Percentiles rank a stretch among this genome's conserved stretches.
phyloP scores from a whole-genome alignment of 1,139 yeast species.

The Nematodospora anomalae region DNA sequence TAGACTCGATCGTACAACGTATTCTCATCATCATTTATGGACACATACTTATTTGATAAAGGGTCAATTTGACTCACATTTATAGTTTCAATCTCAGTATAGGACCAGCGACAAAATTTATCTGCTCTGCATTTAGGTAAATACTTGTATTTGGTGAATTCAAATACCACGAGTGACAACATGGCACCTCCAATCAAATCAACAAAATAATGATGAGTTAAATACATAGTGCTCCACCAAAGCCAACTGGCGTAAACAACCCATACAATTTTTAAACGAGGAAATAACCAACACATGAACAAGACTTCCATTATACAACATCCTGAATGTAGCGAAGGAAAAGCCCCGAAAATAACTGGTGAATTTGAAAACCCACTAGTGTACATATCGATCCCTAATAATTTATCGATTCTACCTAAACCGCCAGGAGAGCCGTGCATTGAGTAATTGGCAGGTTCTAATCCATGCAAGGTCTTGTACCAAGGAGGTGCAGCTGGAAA shows the following conservation, averaged over 20 bases:
- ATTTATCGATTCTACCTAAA: conserved; percentile 77
- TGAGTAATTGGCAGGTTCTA: conserved; percentile 85
- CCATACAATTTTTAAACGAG: conserved; percentile 62
- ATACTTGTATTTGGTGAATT: conserved; percentile 68
- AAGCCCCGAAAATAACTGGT: conserved; percentile 96
- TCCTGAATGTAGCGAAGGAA: conserved; percentile 94
- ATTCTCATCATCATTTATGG: conserved; percentile 14
- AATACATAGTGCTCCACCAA: conserved; percentile 98
- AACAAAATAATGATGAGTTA: conserved; percentile 92
- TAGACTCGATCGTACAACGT: conserved; percentile 10
- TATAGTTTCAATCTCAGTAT: conserved; percentile 37
- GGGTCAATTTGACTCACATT: conserved; percentile 36
- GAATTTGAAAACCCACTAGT: conserved; percentile 84
- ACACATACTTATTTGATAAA: conserved; percentile 20
- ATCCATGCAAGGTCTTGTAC: conserved; percentile 86
- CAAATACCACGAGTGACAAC: conserved; percentile 68
- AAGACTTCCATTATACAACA: conserved; percentile 92
- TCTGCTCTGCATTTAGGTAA: conserved; percentile 67
- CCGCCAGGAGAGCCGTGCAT: conserved; percentile 99
- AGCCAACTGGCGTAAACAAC: conserved; percentile 81
- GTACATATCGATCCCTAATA: conserved; percentile 82
- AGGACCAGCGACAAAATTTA: conserved; percentile 85
- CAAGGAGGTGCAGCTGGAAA: conserved; percentile 99
- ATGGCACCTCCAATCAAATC: conserved; percentile 91
- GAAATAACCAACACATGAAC: conserved; percentile 80